Conservation (phyloP, 2,329 filamentous ascomycete genomes). For the Pseudovirgaria hyperparasitica region DNA sequence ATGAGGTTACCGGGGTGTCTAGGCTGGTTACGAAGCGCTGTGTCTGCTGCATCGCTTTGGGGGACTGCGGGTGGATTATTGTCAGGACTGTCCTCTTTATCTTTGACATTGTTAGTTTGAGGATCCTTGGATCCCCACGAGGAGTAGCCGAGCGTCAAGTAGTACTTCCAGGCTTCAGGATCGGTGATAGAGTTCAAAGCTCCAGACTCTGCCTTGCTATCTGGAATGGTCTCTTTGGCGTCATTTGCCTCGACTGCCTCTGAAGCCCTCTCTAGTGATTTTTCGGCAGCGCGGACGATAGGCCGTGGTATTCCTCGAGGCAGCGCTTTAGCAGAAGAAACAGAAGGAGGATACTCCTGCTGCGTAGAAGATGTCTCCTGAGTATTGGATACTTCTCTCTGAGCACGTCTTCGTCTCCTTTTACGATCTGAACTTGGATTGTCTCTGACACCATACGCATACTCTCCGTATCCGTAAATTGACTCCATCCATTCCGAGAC, state of each 20-base stretch:
- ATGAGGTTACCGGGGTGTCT: slow-evolving; percentile 24
- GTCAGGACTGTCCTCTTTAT: slow-evolving; percentile 1
- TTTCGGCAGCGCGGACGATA: slow-evolving; percentile 32
- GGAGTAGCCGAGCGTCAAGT: slow-evolving; percentile 36
- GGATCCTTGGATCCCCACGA: slow-evolving; percentile 21
- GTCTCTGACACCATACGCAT: slow-evolving; percentile 73
- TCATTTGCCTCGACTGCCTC: slow-evolving; percentile 17
- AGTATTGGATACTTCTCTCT: slow-evolving; percentile 9
- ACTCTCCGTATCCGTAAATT: slow-evolving; percentile 69
- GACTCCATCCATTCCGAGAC: slow-evolving; percentile 81
- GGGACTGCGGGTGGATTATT: background rate
- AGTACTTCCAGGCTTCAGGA: slow-evolving; percentile 37
- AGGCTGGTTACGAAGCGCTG: slow-evolving; percentile 10
- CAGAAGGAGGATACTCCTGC: no score
- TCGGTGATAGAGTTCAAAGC: slow-evolving; percentile 30
- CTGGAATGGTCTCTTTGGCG: slow-evolving; percentile 13
- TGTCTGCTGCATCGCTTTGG: slow-evolving; percentile 4
- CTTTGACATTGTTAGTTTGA: slow-evolving; percentile 1
- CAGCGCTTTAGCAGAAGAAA: no score
- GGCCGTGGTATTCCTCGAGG: slow-evolving; percentile 33
- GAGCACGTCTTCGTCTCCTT: slow-evolving; percentile 29
- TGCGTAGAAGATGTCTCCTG: slow-evolving; percentile 1
- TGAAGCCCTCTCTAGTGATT: slow-evolving; percentile 30
- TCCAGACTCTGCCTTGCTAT: no score
- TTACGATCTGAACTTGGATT: slow-evolving; percentile 58